These are phyloP conservation scores for Iris pallida DNA, from an alignment of 116 monocot species.

Conservation along the genomic window DNA sequence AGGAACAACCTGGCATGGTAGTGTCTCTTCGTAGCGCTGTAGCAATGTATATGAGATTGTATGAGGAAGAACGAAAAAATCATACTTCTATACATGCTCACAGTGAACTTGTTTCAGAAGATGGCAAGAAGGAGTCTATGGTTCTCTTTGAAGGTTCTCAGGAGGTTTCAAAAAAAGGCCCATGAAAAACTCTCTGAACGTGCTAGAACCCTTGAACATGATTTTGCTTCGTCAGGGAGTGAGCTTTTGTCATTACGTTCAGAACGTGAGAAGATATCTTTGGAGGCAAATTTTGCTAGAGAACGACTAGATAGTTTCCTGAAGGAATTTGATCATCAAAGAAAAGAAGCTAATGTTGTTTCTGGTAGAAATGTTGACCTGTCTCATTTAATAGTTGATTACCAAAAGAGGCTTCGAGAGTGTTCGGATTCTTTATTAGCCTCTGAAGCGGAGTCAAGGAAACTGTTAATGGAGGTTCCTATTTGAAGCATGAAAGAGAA, in stretches of 20 bases:
- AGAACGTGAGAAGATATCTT: constrained; percentile 63
- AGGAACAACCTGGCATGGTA: constrained; percentile 82
- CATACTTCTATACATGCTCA: constrained; percentile 20
- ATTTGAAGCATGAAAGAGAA: constrained; percentile 83
- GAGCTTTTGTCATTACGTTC: constrained; percentile 44
- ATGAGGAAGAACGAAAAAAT: constrained; percentile 70
- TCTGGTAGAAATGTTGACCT: constrained; percentile 79
- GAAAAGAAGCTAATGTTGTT: constrained; percentile 66
- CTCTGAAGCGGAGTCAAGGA: constrained; percentile 61
- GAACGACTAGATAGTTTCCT: constrained; percentile 72
- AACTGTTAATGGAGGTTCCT: constrained; percentile 82
- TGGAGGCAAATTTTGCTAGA: constrained; percentile 71
- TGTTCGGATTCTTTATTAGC: constrained; percentile 53
- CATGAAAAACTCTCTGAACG: constrained; percentile 61
- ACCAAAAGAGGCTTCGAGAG: constrained; percentile 72
- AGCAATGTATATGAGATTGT: constrained; percentile 94
- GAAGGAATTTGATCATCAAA: constrained; percentile 76
- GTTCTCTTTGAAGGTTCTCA: constrained; percentile 61
- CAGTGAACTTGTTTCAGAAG: constrained; percentile 27
- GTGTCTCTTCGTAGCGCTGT: constrained; percentile 91
- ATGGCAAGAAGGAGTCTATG: constrained; percentile 55
- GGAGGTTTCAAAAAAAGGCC: constrained; percentile 62
- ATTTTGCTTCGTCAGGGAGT: constrained; percentile 46
- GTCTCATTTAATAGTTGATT: constrained; percentile 67
- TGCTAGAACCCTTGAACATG: constrained; percentile 59